phyloP scores from a whole-genome alignment of 768 basidiomycete species.

The Peribolospora baueri region DNA sequence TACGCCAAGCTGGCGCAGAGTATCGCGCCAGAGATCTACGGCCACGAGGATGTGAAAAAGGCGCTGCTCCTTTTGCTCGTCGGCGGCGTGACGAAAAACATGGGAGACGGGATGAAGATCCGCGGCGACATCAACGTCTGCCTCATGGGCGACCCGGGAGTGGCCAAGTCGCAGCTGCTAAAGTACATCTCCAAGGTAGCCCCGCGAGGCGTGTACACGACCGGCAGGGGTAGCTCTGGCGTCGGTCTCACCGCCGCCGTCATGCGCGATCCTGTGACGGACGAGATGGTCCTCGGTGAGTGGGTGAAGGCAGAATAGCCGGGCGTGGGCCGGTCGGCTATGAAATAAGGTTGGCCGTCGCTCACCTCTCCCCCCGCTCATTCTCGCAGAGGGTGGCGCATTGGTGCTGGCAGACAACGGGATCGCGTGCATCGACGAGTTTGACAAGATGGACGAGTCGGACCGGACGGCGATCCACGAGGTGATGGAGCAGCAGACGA shows the following conservation, averaged over 20 bases:
- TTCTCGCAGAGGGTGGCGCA: slow-evolving; percentile 74
- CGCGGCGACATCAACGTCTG: slow-evolving; percentile 93
- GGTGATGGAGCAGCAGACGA: slow-evolving; percentile 99
- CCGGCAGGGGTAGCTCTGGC: slow-evolving; percentile 92
- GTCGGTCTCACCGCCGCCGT: slow-evolving; percentile 97
- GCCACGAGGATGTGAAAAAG: slow-evolving; percentile 92
- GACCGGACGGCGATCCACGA: slow-evolving; percentile 97
- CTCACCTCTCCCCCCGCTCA: slow-evolving; percentile 1
- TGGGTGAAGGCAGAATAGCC: slow-evolving; percentile 1
- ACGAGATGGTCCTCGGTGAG: slow-evolving; percentile 95
- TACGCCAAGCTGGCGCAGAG: slow-evolving; percentile 73
- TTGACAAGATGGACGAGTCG: slow-evolving; percentile 98
- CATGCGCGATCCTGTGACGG: slow-evolving; percentile 96
- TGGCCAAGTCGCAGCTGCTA: slow-evolving; percentile 84
- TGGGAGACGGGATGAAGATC: slow-evolving; percentile 96
- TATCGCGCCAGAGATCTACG: slow-evolving; percentile 96
- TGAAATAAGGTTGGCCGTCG: neutral
- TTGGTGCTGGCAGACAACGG: slow-evolving; percentile 96
- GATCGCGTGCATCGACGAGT: slow-evolving; percentile 98
- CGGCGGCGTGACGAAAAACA: slow-evolving; percentile 82
- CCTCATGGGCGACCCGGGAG: slow-evolving; percentile 98
- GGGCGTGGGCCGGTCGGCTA: no score
- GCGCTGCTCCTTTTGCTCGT: slow-evolving; percentile 74
- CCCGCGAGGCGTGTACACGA: slow-evolving; percentile 90
- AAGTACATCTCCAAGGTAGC: slow-evolving; percentile 99